Base-by-base conservation (phyloP, 768 basidiomycete species). In the Udeniomyces megalosporus region DNA sequence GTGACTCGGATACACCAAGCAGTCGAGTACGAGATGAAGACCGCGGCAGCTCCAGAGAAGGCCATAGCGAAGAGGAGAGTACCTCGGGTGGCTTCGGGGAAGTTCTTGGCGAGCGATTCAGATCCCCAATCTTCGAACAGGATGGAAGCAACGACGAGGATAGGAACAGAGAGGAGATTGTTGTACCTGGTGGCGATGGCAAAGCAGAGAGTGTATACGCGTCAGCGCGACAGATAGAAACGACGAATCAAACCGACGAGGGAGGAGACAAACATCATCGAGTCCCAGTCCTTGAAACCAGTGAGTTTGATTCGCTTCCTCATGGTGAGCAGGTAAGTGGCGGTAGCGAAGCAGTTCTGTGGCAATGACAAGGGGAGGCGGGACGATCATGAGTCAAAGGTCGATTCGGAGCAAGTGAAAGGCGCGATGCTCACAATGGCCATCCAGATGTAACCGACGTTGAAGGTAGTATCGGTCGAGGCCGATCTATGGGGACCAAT, bases 1-100 rank as follows among this genome's bases (percentile, higher is more conserved):
- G 93, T 96, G 24, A 84, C 84, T 52, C 95, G 84, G 34, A 99
- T 82, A 72, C 95, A 97, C 95, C 95, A 99, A 11, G 95, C 93
- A 8, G 95, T 99, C 8, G 91, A 90, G 72, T 91, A 99, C 14
- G 91, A 96, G 69, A 99, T 99, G 50, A 89, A 89, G 32, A 95
- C 95, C 4, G 95, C 93, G 5, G 88, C 91, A 0, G 88, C 89
- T n/a, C 95, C 95, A 26, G 93, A 96, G 74, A 97, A 91, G 3
- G 82, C 85, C 70, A 97, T 97, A 2, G 90, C 86, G 66, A 80
- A 82, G 24, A 97, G 75, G 54, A 99, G 77, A 68, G 89, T 78
- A 44, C 76, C 79, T 49, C 92, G 83, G 22, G 84, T 85, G 68
- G 85, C 84, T 55, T 78, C 77, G 14, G 95, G 95, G 79, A 99